phyloP scores from a whole-genome alignment of 2,329 filamentous ascomycete genomes.

The Phoma herbarum region DNA sequence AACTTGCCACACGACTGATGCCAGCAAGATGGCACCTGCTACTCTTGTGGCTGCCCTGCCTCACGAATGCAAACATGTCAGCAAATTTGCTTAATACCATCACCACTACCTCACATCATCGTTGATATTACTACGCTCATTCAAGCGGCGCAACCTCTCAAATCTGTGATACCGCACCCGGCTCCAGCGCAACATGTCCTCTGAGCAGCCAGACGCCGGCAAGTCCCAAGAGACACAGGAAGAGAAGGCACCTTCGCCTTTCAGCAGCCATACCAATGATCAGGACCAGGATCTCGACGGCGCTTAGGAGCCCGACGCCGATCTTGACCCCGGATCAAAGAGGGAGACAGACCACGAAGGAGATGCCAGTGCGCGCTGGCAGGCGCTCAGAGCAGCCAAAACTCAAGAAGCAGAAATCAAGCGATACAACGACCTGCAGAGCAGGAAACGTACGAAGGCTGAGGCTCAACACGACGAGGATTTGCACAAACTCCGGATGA shows the following conservation, averaged over 20 bases:
- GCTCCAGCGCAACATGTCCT: background rate
- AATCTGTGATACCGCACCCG: background rate
- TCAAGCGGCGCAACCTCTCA: background rate
- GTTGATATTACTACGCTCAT: background rate
- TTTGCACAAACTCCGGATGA: background rate
- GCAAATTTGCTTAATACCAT: too few relatives aligned
- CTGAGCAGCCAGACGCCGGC: background rate
- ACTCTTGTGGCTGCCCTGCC: background rate
- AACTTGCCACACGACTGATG: background rate
- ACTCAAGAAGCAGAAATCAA: background rate
- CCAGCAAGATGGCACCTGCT: background rate
- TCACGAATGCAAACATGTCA: background rate
- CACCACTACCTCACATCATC: background rate
- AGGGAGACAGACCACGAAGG: background rate
- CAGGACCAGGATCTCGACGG: background rate
- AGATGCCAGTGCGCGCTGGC: background rate
- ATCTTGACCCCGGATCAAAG: too few relatives aligned
- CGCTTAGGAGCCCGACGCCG: background rate
- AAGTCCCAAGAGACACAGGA: background rate
- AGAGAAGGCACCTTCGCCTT: background rate
- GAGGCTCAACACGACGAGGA: constrained; percentile 2
- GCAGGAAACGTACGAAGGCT: background rate
- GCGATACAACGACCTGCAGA: constrained; percentile 1
- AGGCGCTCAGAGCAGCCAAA: constrained; percentile 2
- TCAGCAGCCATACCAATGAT: background rate